phyloP scores from a whole-genome alignment of 805 yeast species.

The Torulaspora delbrueckii region DNA sequence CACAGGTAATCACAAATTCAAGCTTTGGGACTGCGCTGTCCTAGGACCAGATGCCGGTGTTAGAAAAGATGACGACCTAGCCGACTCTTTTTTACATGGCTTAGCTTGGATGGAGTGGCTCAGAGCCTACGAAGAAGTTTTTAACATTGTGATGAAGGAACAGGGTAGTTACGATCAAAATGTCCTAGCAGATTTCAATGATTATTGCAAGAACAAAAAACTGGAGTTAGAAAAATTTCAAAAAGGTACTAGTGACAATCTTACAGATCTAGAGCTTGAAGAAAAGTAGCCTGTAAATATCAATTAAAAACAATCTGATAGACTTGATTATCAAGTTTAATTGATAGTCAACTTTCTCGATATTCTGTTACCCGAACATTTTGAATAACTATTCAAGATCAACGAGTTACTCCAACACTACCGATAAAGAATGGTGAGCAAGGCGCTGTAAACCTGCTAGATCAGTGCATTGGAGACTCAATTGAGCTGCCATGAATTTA shows the following conservation, averaged over 20 bases:
- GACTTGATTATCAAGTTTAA: neutral
- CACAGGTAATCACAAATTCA: conserved; percentile 3
- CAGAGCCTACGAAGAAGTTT: conserved; percentile 21
- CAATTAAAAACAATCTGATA: neutral
- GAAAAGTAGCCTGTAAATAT: neutral
- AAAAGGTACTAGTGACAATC: conserved; percentile 2
- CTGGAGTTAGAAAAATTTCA: conserved; percentile 5
- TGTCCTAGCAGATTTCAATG: conserved; percentile 10
- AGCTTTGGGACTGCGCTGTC: conserved; percentile 10
- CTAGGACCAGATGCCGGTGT: conserved; percentile 18
- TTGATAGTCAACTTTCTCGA: neutral
- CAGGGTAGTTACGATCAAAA: conserved; percentile 8
- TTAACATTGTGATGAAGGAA: conserved; percentile 7
- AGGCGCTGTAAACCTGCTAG: neutral
- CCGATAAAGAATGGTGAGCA: neutral
- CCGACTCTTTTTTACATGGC: conserved; percentile 62
- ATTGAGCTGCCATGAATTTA: conserved; percentile 44
- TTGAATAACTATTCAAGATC: neutral
- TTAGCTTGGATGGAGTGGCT: conserved; percentile 46
- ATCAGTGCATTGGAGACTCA: neutral
- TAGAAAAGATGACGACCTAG: conserved; percentile 58
- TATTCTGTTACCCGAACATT: neutral
- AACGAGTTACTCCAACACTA: neutral
- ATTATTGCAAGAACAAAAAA: conserved; percentile 10
- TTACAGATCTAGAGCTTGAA: conserved; percentile 4